phyloP scores from a whole-genome alignment of 495 filamentous ascomycete species.

The Aspergillus asperescens region DNA sequence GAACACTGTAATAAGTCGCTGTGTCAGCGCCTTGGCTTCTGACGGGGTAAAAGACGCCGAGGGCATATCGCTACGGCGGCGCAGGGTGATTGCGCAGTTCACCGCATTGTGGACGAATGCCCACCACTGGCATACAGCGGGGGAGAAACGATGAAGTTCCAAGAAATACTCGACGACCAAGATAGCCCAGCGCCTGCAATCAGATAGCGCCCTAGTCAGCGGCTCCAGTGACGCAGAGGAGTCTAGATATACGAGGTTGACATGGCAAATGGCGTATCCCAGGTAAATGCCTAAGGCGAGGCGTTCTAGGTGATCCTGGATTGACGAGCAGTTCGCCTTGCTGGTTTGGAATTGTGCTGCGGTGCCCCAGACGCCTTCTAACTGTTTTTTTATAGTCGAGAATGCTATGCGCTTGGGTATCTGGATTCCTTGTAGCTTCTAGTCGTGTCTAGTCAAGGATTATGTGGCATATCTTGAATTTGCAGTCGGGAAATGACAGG shows the following conservation, averaged over 20 bases:
- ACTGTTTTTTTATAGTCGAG: conserved; percentile 32
- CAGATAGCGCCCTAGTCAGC: neutral
- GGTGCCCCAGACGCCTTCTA: conserved; percentile 36
- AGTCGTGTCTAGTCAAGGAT: conserved; percentile 18
- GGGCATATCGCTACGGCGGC: neutral
- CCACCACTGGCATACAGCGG: conserved; percentile 17
- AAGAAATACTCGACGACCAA: conserved; percentile 19
- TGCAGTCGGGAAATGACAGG: conserved; percentile 15
- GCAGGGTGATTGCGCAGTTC: conserved; percentile 22
- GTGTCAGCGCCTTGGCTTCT: neutral
- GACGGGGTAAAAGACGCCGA: neutral
- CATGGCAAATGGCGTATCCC: conserved; percentile 19
- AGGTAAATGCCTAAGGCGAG: conserved; percentile 34
- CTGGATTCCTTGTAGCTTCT: conserved; percentile 8
- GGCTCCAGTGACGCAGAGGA: neutral
- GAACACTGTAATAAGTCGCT: conserved; percentile 16
- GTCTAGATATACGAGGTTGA: conserved; percentile 12
- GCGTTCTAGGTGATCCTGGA: conserved; percentile 45
- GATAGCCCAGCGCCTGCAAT: conserved; percentile 4
- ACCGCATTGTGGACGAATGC: conserved; percentile 25
- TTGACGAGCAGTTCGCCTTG: conserved; percentile 31
- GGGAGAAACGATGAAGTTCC: conserved; percentile 19
- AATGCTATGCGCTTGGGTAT: conserved; percentile 24
- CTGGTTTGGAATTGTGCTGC: conserved; percentile 41
- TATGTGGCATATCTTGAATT: conserved; percentile 39